Conservation (phyloP, 306 rosid species). For the Datisca glomerata region DNA sequence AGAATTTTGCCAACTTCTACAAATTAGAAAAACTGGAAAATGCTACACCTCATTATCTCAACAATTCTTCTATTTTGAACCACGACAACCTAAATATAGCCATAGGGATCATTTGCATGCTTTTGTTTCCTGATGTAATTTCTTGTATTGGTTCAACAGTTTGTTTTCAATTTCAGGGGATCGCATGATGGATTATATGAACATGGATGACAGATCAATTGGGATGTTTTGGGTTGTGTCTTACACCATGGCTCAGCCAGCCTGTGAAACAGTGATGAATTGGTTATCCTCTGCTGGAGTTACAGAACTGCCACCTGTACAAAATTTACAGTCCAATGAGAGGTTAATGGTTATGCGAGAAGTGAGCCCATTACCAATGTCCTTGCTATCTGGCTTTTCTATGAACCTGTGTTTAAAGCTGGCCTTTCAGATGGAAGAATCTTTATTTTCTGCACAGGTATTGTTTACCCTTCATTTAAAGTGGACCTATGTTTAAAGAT, state of each 20-base stretch:
- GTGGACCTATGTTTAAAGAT: conserved; percentile 3
- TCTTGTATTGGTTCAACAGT: neutral
- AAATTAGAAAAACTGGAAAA: no score
- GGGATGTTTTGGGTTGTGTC: conserved; percentile 99
- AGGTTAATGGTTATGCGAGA: conserved; percentile 68
- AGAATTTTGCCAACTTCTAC: no score
- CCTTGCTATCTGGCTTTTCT: conserved; percentile 84
- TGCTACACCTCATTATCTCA: no score
- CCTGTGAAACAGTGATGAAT: conserved; percentile 80
- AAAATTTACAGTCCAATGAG: conserved; percentile 64
- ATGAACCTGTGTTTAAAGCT: conserved; percentile 84
- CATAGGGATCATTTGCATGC: no score
- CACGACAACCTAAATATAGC: no score
- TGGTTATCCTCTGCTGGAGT: conserved; percentile 79
- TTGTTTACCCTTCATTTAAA: neutral
- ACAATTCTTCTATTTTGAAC: no score
- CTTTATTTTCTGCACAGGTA: conserved; percentile 57
- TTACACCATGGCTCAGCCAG: conserved; percentile 97
- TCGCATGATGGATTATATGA: conserved; percentile 91
- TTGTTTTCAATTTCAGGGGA: conserved; percentile 42
- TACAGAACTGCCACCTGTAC: conserved; percentile 39
- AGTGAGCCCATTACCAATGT: conserved; percentile 93
- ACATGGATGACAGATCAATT: conserved; percentile 92
- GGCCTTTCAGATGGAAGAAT: conserved; percentile 85
- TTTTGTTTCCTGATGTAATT: no score